These are phyloP conservation scores for Fusarium pseudonygamai DNA, from an alignment of 2,329 filamentous ascomycete species.

Conservation along the genomic window DNA sequence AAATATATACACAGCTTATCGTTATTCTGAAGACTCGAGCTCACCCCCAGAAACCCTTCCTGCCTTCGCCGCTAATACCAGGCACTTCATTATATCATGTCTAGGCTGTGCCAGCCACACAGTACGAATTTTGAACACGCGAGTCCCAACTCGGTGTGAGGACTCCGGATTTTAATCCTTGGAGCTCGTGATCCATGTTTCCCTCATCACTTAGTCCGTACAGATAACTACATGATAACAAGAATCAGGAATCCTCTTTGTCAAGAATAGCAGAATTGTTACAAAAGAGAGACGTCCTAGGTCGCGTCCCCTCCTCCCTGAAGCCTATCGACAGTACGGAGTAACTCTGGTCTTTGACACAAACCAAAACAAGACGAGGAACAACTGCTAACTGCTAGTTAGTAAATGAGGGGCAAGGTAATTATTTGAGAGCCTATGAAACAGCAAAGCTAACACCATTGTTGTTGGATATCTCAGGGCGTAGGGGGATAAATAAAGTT, in stretches of 20 bases:
- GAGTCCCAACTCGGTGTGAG: slow-evolving; percentile 4
- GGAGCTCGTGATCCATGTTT: slow-evolving; percentile 13
- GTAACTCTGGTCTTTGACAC: background rate
- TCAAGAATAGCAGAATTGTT: background rate
- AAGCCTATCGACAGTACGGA: background rate
- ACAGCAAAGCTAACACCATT: slow-evolving; percentile 22
- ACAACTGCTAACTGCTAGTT: background rate
- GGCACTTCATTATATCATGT: slow-evolving; percentile 7
- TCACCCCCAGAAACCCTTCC: slow-evolving; percentile 16
- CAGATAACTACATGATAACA: background rate
- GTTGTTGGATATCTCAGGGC: background rate
- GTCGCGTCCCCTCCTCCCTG: background rate
- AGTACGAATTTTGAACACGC: slow-evolving; percentile 16
- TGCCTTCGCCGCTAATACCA: slow-evolving; percentile 4
- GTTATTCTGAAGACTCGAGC: background rate
- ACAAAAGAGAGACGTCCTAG: slow-evolving; percentile 8
- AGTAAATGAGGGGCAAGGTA: slow-evolving; percentile 8
- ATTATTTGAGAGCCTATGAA: slow-evolving; percentile 33
- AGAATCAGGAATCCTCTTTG: background rate
- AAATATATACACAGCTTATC: background rate
- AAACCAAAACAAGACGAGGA: slow-evolving; percentile 10
- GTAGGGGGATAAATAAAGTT: background rate
- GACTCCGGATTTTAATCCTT: background rate
- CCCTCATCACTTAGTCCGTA: background rate
- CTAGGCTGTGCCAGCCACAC: slow-evolving; percentile 24